Percentiles rank a stretch among this genome's conserved stretches.
Conservation (phyloP, 176 grass and related monocot genomes). For the Dendrocalamus sinicus region DNA sequence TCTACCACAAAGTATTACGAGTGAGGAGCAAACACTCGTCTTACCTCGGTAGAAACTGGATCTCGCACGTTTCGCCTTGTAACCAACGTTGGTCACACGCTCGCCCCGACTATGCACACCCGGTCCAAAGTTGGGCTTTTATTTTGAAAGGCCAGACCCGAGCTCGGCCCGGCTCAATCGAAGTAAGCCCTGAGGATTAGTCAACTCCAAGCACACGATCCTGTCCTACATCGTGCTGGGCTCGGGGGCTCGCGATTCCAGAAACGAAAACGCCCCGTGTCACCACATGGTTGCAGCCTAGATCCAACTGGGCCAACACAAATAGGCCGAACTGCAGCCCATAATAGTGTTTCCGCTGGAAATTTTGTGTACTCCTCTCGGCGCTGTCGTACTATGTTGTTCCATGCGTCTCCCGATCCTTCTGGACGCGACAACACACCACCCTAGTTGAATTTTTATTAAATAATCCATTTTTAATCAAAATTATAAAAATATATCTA, state of each 20-base stretch:
- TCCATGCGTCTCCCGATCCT: conserved; percentile 49
- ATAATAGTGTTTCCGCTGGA: too few relatives aligned
- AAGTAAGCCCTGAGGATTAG: background rate
- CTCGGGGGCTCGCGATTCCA: too few relatives aligned
- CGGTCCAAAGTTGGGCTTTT: background rate
- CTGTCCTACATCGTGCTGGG: too few relatives aligned
- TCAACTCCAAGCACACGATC: too few relatives aligned
- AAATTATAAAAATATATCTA: too few relatives aligned
- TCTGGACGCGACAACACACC: conserved; percentile 57
- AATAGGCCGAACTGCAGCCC: background rate
- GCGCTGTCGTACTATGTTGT: background rate
- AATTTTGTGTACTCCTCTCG: too few relatives aligned
- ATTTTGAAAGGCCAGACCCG: background rate
- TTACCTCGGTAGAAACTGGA: too few relatives aligned
- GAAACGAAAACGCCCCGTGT: too few relatives aligned
- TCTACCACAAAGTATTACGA: background rate
- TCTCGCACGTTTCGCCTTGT: too few relatives aligned
- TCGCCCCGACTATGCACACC: background rate
- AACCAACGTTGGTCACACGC: background rate
- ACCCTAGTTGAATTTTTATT: background rate
- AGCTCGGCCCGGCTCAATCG: background rate
- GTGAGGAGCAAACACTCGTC: too few relatives aligned
- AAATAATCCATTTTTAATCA: too few relatives aligned
- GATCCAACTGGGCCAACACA: background rate
- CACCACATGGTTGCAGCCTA: background rate